Percentiles rank a stretch among this genome's conserved stretches.
phyloP scores from a whole-genome alignment of 2,329 filamentous ascomycete genomes.

The Epichloe amarillans region DNA sequence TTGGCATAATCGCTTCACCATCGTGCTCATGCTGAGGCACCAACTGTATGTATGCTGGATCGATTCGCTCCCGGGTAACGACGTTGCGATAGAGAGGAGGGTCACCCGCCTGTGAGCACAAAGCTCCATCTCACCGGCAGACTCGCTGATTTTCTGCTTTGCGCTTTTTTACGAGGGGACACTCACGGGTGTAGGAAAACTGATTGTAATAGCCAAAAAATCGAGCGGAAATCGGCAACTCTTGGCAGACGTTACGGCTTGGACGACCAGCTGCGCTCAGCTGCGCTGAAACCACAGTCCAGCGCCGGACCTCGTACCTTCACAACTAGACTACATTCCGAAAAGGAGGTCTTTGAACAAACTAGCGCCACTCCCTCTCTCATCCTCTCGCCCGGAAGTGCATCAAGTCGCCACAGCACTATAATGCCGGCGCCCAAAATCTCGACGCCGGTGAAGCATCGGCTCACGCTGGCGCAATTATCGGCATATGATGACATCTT shows the following conservation, averaged over 20 bases:
- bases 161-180: neutral
- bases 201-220: neutral
- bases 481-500: slow-evolving; percentile 90
- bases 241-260: neutral
- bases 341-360: neutral
- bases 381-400: neutral
- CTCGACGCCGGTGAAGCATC: slow-evolving; percentile 39
- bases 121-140: neutral
- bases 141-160: neutral
- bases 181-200: neutral
- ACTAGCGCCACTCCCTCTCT: neutral
- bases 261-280: neutral
- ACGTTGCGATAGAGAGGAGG: neutral
- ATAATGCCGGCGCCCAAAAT: slow-evolving; percentile 24
- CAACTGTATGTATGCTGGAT: neutral
- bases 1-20: neutral
- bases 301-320: neutral
- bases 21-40: neutral
- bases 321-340: neutral
- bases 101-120: neutral
- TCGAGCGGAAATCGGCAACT: too few relatives aligned
- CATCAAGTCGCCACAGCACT: neutral
- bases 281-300: neutral
- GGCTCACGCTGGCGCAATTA: slow-evolving; percentile 74
- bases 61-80: neutral